Evolutionary conservation across 164 flowering plant genomes (phyloP).

Genomic region (Euptelea pleiosperma): DNA sequence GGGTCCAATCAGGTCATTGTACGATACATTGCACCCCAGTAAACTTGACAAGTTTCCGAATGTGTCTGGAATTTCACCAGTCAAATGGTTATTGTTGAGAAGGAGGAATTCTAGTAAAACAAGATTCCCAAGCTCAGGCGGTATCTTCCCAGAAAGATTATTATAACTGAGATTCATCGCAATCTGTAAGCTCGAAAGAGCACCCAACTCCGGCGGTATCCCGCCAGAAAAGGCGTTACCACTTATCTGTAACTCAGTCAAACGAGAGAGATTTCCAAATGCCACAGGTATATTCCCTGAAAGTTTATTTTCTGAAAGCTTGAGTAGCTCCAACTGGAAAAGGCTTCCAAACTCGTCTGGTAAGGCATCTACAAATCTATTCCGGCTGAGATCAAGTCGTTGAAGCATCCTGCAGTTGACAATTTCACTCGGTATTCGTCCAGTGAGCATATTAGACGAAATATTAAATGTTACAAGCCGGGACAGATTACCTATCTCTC

Average conservation of each 20-base stretch:
- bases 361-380: slow-evolving; percentile 48
- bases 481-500: slow-evolving; percentile 67
- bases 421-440: slow-evolving; percentile 60
- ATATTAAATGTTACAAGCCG: slow-evolving; percentile 73
- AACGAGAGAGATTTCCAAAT: slow-evolving; percentile 67
- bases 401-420: slow-evolving; percentile 76
- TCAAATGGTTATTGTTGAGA: slow-evolving; percentile 80
- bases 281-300: slow-evolving; percentile 68
- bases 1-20: slow-evolving; percentile 73
- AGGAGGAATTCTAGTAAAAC: slow-evolving; percentile 56
- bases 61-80: slow-evolving; percentile 70
- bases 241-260: slow-evolving; percentile 88
- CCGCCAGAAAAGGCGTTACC: slow-evolving; percentile 71
- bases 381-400: slow-evolving; percentile 83
- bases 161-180: slow-evolving; percentile 88
- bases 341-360: slow-evolving; percentile 74
- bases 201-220: slow-evolving; percentile 73
- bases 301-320: slow-evolving; percentile 70
- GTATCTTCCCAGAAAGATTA: slow-evolving; percentile 68
- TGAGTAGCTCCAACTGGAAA: slow-evolving; percentile 70
- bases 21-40: slow-evolving; percentile 73
- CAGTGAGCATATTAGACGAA: slow-evolving; percentile 74
- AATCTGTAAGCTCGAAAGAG: slow-evolving; percentile 79
- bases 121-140: slow-evolving; percentile 76
- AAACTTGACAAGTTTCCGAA: slow-evolving; percentile 73